phyloP scores from a whole-genome alignment of 768 basidiomycete genomes.

The Paxillus involutus region DNA sequence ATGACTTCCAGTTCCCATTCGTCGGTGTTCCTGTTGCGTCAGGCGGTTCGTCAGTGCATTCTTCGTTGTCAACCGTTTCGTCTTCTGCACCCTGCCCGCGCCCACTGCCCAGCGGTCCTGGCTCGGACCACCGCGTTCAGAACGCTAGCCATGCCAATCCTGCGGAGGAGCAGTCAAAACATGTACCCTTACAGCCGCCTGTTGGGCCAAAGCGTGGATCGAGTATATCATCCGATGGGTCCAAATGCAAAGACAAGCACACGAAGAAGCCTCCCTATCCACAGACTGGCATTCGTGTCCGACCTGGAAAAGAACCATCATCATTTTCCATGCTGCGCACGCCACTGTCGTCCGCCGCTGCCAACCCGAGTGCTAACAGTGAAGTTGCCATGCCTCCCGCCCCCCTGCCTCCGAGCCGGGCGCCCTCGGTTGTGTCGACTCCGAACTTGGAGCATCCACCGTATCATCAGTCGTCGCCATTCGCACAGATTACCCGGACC shows the following conservation, averaged over 20 bases:
- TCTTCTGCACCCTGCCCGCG: neutral
- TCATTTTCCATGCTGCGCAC: slow-evolving; percentile 16
- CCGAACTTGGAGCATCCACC: slow-evolving; percentile 10
- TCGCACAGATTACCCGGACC: slow-evolving; percentile 6
- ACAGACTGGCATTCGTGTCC: slow-evolving; percentile 46
- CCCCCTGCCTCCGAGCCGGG: slow-evolving; percentile 4
- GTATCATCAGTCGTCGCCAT: slow-evolving; percentile 14
- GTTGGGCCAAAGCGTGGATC: slow-evolving; percentile 11
- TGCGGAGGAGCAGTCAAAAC: slow-evolving; percentile 16
- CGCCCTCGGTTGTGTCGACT: slow-evolving; percentile 11
- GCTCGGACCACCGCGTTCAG: slow-evolving; percentile 1
- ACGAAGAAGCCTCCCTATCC: slow-evolving; percentile 44
- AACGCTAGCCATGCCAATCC: neutral
- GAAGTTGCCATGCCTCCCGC: slow-evolving; percentile 1
- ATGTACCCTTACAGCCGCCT: neutral
- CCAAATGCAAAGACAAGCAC: slow-evolving; percentile 40
- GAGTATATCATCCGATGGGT: slow-evolving; percentile 4
- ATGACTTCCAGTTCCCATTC: slow-evolving; percentile 44
- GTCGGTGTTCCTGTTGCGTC: slow-evolving; percentile 35
- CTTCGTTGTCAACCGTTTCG: neutral
- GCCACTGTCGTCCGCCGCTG: slow-evolving; percentile 3
- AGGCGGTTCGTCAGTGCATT: neutral
- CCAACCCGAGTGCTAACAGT: slow-evolving; percentile 11
- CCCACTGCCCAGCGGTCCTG: neutral
- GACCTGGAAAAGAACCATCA: slow-evolving; percentile 36